These are phyloP conservation scores for Leishmania martiniquensis DNA, from an alignment of 208 protist genomes.

Conservation along the genomic window DNA sequence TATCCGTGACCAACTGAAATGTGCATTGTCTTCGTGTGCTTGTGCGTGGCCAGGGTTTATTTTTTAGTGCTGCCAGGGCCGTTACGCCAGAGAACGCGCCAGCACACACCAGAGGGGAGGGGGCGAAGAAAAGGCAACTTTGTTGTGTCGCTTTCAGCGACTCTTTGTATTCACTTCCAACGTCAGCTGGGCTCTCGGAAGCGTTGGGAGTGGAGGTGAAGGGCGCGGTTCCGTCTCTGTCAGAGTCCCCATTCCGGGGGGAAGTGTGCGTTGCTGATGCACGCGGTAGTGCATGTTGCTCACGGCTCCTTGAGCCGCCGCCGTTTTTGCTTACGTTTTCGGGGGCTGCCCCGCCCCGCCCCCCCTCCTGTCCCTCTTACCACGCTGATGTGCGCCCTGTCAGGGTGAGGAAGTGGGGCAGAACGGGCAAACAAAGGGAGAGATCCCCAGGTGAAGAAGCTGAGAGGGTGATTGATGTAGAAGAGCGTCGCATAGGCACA, in stretches of 20 bases:
- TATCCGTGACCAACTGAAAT: neutral
- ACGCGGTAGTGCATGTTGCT: neutral
- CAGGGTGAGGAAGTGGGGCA: neutral
- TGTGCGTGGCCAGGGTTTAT: neutral
- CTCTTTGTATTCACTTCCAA: neutral
- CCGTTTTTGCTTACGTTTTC: neutral
- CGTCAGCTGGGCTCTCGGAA: slow-evolving; percentile 1
- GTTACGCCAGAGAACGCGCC: neutral
- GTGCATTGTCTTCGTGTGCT: neutral
- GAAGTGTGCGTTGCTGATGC: neutral
- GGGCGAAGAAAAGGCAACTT: too few relatives aligned
- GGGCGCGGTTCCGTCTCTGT: neutral
- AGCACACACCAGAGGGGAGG: neutral
- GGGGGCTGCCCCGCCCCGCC: neutral
- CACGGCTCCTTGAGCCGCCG: neutral
- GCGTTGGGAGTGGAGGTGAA: neutral
- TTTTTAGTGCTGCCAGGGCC: neutral
- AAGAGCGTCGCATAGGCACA: neutral
- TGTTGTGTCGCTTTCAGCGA: neutral
- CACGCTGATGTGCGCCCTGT: neutral
- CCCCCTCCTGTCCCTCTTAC: neutral
- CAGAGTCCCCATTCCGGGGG: neutral
- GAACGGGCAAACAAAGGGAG: neutral
- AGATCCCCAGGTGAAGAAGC: neutral
- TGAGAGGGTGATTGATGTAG: neutral